A percentile compares a stretch with the other conserved stretches of the same genome.
phyloP scores from a whole-genome alignment of 805 yeast genomes.

The Lachancea fermentati region DNA sequence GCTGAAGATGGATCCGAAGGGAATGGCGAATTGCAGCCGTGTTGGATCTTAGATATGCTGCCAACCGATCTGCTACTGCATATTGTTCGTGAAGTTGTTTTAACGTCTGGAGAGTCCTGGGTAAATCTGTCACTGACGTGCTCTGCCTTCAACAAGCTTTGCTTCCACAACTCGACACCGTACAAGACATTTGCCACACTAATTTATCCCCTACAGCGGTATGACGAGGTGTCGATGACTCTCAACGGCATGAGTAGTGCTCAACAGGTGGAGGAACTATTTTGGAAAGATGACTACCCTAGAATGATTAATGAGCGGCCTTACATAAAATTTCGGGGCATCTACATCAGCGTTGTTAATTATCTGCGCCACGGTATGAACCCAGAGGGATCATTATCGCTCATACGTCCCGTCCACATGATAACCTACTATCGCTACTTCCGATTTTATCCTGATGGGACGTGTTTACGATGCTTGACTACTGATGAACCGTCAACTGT shows the following conservation, averaged over 20 bases:
- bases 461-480: constrained; percentile 62
- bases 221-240: constrained; percentile 40
- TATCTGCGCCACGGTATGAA: constrained; percentile 81
- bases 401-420: constrained; percentile 73
- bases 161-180: constrained; percentile 45
- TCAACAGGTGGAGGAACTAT: constrained; percentile 33
- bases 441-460: constrained; percentile 76
- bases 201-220: constrained; percentile 50
- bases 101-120: constrained; percentile 57
- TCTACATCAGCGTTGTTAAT: constrained; percentile 79
- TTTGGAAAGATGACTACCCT: constrained; percentile 38
- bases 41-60: constrained; percentile 38
- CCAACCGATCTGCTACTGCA: constrained; percentile 55
- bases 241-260: constrained; percentile 34
- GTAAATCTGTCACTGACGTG: constrained; percentile 56
- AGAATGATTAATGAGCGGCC: constrained; percentile 53
- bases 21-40: constrained; percentile 33
- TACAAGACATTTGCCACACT: constrained; percentile 48
- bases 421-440: constrained; percentile 85
- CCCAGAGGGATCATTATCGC: constrained; percentile 55
- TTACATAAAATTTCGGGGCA: constrained; percentile 71
- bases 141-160: constrained; percentile 47
- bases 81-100: constrained; percentile 44
- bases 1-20: constrained; percentile 9
- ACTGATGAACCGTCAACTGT: constrained; percentile 65